Conservation (phyloP, 345 rosid species). For the Populus nigra region DNA sequence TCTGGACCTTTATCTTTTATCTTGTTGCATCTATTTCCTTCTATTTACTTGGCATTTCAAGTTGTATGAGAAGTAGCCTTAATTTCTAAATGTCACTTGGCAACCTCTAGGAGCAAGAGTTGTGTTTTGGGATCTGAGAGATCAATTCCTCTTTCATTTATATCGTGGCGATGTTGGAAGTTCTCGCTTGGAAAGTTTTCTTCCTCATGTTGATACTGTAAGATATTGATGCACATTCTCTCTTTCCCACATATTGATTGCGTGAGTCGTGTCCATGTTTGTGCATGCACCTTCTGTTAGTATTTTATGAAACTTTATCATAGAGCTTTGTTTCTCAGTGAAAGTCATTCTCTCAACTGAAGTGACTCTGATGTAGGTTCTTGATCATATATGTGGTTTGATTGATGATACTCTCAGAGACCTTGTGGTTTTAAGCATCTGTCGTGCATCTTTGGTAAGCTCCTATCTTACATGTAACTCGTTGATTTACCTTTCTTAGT, state of each 20-base stretch:
- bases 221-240: conserved; percentile 22
- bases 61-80: conserved; percentile 6
- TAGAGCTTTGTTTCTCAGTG: not conserved
- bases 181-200: conserved; percentile 74
- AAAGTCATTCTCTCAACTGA: conserved; percentile 12
- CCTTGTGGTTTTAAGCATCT: conserved; percentile 74
- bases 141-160: conserved; percentile 57
- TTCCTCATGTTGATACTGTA: conserved; percentile 75
- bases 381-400: conserved; percentile 67
- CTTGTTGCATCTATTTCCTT: not conserved
- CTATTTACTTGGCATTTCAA: conserved; percentile 3
- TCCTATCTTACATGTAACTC: not conserved
- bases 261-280: not conserved
- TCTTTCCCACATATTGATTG: not conserved
- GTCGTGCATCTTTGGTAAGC: conserved; percentile 65
- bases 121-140: conserved; percentile 90
- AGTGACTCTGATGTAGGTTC: conserved; percentile 53
- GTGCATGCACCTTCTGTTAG: not conserved
- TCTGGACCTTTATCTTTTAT: not conserved
- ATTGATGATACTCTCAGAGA: conserved; percentile 76
- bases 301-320: not conserved
- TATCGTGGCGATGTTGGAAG: conserved; percentile 70
- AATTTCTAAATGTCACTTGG: conserved; percentile 11
- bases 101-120: conserved; percentile 63
- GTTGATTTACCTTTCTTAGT: not conserved